Conservation (phyloP, 805 yeast genomes). For the Alloascoidea africana region DNA sequence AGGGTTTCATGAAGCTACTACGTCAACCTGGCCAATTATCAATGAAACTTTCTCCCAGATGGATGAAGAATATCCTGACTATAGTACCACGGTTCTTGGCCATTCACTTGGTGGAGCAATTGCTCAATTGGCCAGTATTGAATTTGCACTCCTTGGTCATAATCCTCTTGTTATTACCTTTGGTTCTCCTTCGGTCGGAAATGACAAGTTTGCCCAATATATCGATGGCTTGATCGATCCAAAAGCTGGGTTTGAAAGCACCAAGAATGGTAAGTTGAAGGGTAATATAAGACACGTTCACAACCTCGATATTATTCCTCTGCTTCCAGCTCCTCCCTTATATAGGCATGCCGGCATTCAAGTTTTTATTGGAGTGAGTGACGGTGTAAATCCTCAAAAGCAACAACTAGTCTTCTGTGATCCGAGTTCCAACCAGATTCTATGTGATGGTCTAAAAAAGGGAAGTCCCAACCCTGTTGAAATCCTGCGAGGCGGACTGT, state of each 20-base stretch:
- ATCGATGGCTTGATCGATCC: slow-evolving; percentile 22
- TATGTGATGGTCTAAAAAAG: too few relatives aligned
- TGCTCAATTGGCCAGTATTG: slow-evolving; percentile 46
- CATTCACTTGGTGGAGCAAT: slow-evolving; percentile 70
- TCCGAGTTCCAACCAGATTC: too few relatives aligned
- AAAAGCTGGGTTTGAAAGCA: background rate
- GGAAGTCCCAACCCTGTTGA: too few relatives aligned
- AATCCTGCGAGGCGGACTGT: too few relatives aligned
- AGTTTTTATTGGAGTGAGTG: background rate
- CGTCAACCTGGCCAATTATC: background rate
- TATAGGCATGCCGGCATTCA: background rate
- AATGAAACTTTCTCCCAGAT: background rate
- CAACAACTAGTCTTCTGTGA: too few relatives aligned
- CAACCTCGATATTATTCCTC: background rate
- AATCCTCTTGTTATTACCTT: slow-evolving; percentile 39
- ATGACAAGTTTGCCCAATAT: slow-evolving; percentile 29
- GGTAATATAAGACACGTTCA: background rate
- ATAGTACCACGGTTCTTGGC: slow-evolving; percentile 39
- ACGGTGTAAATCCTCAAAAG: too few relatives aligned
- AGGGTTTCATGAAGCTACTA: background rate
- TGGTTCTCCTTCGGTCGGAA: slow-evolving; percentile 54
- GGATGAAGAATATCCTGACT: slow-evolving; percentile 25
- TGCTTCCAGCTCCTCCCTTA: background rate
- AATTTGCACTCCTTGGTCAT: slow-evolving; percentile 33
- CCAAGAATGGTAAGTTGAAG: background rate